phyloP scores from a whole-genome alignment of 129 eudicot genomes.

The Cynara cardunculus region DNA sequence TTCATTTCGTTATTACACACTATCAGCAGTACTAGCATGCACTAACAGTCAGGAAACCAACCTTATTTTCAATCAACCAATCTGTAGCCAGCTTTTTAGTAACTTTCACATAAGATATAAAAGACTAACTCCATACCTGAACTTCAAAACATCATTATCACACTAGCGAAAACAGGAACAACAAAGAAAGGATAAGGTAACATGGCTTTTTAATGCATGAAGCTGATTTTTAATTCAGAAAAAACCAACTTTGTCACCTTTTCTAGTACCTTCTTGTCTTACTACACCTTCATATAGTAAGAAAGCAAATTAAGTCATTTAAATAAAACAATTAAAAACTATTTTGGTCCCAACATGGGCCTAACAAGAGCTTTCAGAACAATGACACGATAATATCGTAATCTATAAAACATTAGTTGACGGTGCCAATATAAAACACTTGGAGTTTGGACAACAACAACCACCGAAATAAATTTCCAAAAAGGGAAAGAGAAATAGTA shows the following conservation, averaged over 20 bases:
- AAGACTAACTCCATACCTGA: background rate
- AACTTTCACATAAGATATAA: background rate
- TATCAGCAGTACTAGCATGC: no score
- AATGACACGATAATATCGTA: conserved; percentile 3
- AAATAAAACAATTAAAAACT: background rate
- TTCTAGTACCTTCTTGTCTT: conserved; percentile 5
- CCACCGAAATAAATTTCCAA: conserved; percentile 10
- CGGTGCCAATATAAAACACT: conserved; percentile 13
- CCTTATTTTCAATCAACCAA: background rate
- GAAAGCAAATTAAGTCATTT: background rate
- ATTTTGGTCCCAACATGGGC: conserved; percentile 11
- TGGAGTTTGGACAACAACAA: conserved; percentile 13
- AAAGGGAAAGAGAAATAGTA: conserved; percentile 9
- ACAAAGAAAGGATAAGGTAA: conserved; percentile 1
- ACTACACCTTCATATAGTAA: conserved; percentile 18
- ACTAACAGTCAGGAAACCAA: background rate
- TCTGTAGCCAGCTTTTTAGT: background rate
- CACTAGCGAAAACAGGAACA: conserved; percentile 6
- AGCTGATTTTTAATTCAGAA: background rate
- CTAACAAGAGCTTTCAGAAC: conserved; percentile 1
- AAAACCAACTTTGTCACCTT: conserved; percentile 1
- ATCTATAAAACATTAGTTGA: conserved; percentile 1
- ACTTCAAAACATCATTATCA: background rate
- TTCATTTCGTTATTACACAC: no score
- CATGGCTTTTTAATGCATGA: conserved; percentile 14